Evolutionary conservation across 768 basidiomycete genomes (phyloP).

Genomic region (Lactarius deliciosus): DNA sequence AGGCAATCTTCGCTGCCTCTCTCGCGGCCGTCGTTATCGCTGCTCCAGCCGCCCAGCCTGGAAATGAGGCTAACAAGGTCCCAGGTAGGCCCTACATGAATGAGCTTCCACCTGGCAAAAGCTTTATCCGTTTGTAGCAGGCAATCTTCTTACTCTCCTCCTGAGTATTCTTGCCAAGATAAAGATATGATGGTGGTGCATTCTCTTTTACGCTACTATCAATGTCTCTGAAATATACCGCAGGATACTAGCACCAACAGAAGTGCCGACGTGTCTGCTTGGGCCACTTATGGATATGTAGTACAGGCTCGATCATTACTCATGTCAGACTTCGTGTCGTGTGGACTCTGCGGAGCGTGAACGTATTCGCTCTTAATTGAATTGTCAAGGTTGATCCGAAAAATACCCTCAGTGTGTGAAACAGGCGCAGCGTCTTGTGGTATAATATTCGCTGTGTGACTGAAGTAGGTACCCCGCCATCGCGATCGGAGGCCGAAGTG

Average conservation of each 20-base stretch:
- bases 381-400: not conserved
- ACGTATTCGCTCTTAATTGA: not conserved
- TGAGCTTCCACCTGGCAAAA: not conserved
- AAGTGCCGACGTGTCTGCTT: not conserved
- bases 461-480: no score
- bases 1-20: slow-evolving; percentile 11
- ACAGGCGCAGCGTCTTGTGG: not conserved
- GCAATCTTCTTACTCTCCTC: accelerated
- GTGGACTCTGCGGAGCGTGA: not conserved
- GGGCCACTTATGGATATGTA: not conserved
- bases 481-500: no score
- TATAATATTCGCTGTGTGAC: no score
- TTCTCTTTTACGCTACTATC: not conserved
- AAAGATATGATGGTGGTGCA: not conserved
- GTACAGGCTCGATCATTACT: not conserved
- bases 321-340: not conserved
- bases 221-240: not conserved
- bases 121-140: not conserved
- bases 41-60: not conserved
- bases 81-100: not conserved
- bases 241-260: not conserved
- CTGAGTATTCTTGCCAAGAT: accelerated
- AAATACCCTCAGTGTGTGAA: not conserved
- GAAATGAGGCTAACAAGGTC: no score
- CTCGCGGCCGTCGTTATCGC: slow-evolving; percentile 8